These are phyloP conservation scores for Umbelopsis sp. DNA, from an alignment of 192 early-diverging fungal species.

Conservation along the genomic window DNA sequence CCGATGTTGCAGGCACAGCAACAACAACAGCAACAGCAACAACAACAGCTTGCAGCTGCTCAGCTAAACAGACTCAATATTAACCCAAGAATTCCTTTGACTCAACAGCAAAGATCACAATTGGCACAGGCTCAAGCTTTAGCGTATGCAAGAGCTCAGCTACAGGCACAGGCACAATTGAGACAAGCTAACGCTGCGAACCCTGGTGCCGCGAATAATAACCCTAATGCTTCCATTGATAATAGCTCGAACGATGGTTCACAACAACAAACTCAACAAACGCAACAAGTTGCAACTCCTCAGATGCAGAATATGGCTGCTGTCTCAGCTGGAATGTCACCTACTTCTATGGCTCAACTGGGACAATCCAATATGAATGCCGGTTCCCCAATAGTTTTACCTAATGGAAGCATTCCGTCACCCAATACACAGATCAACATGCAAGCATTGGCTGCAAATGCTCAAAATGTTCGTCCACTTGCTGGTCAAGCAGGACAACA, in stretches of 20 bases:
- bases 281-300: not conserved
- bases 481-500: constrained; percentile 26
- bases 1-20: constrained; percentile 29
- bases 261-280: not conserved
- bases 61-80: constrained; percentile 8
- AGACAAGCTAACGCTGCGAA: constrained; percentile 16
- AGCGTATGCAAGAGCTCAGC: constrained; percentile 24
- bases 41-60: constrained; percentile 22
- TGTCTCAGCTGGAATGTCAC: constrained; percentile 8
- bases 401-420: not conserved
- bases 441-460: constrained; percentile 19
- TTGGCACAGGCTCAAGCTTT: constrained; percentile 27
- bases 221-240: not conserved
- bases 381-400: not conserved
- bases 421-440: not conserved
- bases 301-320: constrained; percentile 13
- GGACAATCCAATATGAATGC: constrained; percentile 1
- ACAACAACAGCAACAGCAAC: constrained; percentile 14
- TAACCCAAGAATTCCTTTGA: not conserved
- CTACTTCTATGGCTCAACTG: not conserved
- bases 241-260: not conserved
- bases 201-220: not conserved
- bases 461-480: constrained; percentile 2
- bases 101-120: constrained; percentile 24
- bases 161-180: constrained; percentile 20